These are phyloP conservation scores for Colletotrichum sp. DNA, from an alignment of 2,329 filamentous ascomycete species.

Conservation along the genomic window DNA sequence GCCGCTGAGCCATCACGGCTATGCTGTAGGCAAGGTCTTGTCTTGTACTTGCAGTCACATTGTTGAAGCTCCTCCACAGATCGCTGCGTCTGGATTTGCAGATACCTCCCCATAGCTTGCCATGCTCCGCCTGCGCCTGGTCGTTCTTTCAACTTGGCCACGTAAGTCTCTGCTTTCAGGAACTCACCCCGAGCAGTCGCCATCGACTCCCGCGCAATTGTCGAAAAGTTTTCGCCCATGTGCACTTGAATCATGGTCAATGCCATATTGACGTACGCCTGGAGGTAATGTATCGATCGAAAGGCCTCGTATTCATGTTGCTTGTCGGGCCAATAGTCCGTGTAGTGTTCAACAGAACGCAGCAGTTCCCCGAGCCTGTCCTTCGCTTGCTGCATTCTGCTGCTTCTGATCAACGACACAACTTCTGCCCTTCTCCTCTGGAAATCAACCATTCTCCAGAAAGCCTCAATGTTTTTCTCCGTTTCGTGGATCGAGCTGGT, in stretches of 20 bases:
- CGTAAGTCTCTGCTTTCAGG: not conserved
- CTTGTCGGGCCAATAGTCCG: not conserved
- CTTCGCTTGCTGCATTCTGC: not conserved
- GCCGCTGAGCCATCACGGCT: not conserved
- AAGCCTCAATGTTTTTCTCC: not conserved
- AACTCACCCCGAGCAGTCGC: not conserved
- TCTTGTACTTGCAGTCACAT: slow-evolving; percentile 4
- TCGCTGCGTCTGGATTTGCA: not conserved
- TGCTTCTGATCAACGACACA: not conserved
- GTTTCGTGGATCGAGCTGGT: not conserved
- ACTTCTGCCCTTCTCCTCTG: slow-evolving; percentile 1
- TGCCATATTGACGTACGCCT: not conserved
- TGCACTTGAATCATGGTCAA: not conserved
- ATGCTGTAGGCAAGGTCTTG: not conserved
- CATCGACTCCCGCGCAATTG: not conserved
- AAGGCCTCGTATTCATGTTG: not conserved
- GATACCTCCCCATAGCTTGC: not conserved
- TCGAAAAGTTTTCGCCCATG: not conserved
- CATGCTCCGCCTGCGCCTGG: not conserved
- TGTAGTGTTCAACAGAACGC: not conserved
- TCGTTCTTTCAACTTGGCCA: not conserved
- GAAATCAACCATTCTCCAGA: slow-evolving; percentile 11
- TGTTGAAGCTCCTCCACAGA: not conserved
- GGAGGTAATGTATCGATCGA: slow-evolving; percentile 4
- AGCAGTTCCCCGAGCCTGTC: not conserved